A percentile compares a stretch with the other conserved stretches of the same genome.
Evolutionary conservation across 805 yeast genomes (phyloP).

Genomic region (Metahyphopichia silvanorum): DNA sequence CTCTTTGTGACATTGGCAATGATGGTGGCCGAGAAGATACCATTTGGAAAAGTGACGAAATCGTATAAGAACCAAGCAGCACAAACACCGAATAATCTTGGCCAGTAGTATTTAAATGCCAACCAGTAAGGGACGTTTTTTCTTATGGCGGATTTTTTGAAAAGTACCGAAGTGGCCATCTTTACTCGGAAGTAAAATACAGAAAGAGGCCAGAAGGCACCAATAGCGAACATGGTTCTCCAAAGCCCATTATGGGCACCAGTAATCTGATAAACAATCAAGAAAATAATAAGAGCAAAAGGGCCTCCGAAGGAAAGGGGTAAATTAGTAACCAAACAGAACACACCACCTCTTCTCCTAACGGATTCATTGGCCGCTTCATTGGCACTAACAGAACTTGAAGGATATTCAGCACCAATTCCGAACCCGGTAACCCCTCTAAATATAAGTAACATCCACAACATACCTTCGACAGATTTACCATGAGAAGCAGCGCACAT

Average conservation of each 20-base stretch:
- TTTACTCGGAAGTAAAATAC: constrained; percentile 70
- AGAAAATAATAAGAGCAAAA: constrained; percentile 63
- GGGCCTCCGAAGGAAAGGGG: constrained; percentile 79
- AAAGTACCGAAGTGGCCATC: constrained; percentile 65
- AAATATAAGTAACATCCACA: constrained; percentile 72
- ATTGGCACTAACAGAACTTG: constrained; percentile 63
- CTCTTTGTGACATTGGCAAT: constrained; percentile 42
- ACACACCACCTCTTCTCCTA: constrained; percentile 61
- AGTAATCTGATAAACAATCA: constrained; percentile 64
- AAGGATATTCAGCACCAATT: constrained; percentile 74
- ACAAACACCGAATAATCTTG: constrained; percentile 63
- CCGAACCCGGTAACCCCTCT: constrained; percentile 80
- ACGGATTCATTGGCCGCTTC: constrained; percentile 72
- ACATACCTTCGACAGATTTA: constrained; percentile 53
- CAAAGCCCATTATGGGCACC: constrained; percentile 51
- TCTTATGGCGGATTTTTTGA: constrained; percentile 61
- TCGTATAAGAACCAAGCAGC: constrained; percentile 80
- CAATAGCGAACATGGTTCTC: constrained; percentile 68
- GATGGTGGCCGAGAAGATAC: constrained; percentile 62
- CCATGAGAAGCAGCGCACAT: constrained; percentile 75
- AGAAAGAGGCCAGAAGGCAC: constrained; percentile 64
- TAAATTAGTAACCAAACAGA: constrained; percentile 65
- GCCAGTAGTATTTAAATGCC: constrained; percentile 67
- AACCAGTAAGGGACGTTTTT: constrained; percentile 51
- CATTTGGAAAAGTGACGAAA: constrained; percentile 78